Base-by-base conservation (phyloP, 1,139 yeast genomes). In the Yamadazyma triangularis region DNA sequence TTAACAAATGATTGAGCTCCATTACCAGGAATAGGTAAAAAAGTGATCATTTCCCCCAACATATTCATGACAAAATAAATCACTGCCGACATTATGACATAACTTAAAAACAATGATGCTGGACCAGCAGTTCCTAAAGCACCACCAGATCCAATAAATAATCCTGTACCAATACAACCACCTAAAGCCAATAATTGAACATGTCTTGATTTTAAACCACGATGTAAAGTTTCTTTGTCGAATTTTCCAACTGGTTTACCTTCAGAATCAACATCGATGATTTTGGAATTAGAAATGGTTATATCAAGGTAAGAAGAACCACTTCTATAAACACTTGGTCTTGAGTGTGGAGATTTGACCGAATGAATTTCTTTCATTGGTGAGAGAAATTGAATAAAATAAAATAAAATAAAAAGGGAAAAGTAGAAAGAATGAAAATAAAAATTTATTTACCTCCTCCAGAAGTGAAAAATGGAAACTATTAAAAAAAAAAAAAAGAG, bases 41-140 rank as follows among this genome's bases (percentile, higher is more conserved):
- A 76, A 7, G 77, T 64, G 11, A 77, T 73, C 79, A 78, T 76
- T 48, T 77, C 86, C 14, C 76, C 81, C 36, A 78, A 53, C 51
- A 65, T 63, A 41, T 73, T 75, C 76, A 76, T 73, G 28, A 77
- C 73, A 20, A 67, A 60, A 59, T 66, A 77, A 26, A 77, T 70
- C 31, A 76, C 65, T 14, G 65, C 45, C 15, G 79, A 65, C 64
- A 77, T 64, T 32, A 76, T 53, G 13, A 66, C 30, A 49, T 71
- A 75, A 11, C 75, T 64, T 13, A 69, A 48, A 10, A 74, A 55
- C 27, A 75, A 47, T 11, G 71, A 61, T 1, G 70, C 79, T 1
- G 80, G 79, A 9, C 80, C 81, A 48, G 70, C 62, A 10, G 47
- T 42, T 8, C 63, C 46, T 24, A 75, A 52, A 3, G 70, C 64